phyloP scores from a whole-genome alignment of 441 rosid species.

The Populus trichocarpa region DNA sequence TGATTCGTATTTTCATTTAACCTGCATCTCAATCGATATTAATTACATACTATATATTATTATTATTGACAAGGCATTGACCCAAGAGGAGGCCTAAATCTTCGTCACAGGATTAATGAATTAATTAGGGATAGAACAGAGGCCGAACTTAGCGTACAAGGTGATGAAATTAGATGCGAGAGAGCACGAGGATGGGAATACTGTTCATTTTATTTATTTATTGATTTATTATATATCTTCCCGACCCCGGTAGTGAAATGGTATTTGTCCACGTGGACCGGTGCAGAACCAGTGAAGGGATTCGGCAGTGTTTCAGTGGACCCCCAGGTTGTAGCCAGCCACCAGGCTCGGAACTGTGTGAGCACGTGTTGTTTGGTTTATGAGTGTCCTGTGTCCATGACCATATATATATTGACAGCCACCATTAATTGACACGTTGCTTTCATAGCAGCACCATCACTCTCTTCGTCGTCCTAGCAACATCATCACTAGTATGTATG shows the following conservation, averaged over 20 bases:
- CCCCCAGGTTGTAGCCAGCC: neutral
- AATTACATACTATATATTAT: no score
- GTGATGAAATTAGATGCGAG: no score
- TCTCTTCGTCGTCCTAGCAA: neutral
- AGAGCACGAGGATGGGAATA: no score
- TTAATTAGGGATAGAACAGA: no score
- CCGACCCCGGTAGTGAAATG: constrained; percentile 8
- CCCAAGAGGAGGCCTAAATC: no score
- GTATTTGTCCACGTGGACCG: constrained; percentile 17
- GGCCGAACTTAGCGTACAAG: no score
- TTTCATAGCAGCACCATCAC: neutral
- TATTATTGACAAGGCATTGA: no score
- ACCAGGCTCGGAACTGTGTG: no score
- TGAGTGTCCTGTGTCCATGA: neutral
- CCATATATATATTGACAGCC: neutral
- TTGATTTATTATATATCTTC: no score
- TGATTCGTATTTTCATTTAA: no score
- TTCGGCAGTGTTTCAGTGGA: constrained; percentile 18
- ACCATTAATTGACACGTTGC: neutral
- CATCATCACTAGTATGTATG: neutral
- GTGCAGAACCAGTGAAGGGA: neutral
- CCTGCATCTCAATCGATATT: no score
- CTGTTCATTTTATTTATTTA: neutral
- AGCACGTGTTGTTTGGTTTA: neutral
- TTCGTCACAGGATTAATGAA: no score